Evolutionary conservation across 352 stramenopile genomes (phyloP), one percentile per base, ranked within the genome.

Genomic region (Peronospora belbahrii): DNA sequence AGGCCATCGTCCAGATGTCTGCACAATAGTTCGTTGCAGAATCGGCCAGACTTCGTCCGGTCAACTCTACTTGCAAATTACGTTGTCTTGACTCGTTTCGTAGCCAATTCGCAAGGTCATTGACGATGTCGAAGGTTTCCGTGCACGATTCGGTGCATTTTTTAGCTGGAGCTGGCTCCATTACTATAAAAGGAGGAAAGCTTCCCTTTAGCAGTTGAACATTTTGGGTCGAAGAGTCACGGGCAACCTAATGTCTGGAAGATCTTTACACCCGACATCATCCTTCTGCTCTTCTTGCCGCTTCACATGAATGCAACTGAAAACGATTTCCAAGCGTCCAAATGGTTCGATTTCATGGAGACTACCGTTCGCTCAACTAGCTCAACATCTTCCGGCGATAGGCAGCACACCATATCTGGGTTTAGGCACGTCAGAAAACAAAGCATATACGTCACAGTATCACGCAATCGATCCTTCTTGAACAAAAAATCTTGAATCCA

Each of bases 361-460:
- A n/a, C 15, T 0, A 67, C 53, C 0, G 49, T 45, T 27, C 20
- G 28, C 31, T 82, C 30, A 13, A 81, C 27, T 4, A 48, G 13
- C 3, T 42, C 11, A 4, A 72, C 47, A 30, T 87, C 75, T 15
- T 61, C 25, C 6, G 18, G 6, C 8, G 59, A 68, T n/a, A 84
- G 27, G 28, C 75, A 84, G 42, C 65, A 81, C 7, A 76, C 59
- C 20, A 87, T 61, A 6, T 76, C 35, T 1, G 59, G 51, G 15
- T 56, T 75, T 23, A 87, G 45, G 25, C 65, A 73, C 13, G 72
- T 79, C 27, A 83, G 51, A 30, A 85, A 83, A 6, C 79, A 76
- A 11, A 91, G 43, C 27, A 86, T 61, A 14, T 86, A 88, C 31
- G 79, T 83, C 13, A 74, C 71, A 15, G 70, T 83, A 31, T 80